Base-by-base conservation (phyloP, 345 rosid species). In the Brassica rapa region DNA sequence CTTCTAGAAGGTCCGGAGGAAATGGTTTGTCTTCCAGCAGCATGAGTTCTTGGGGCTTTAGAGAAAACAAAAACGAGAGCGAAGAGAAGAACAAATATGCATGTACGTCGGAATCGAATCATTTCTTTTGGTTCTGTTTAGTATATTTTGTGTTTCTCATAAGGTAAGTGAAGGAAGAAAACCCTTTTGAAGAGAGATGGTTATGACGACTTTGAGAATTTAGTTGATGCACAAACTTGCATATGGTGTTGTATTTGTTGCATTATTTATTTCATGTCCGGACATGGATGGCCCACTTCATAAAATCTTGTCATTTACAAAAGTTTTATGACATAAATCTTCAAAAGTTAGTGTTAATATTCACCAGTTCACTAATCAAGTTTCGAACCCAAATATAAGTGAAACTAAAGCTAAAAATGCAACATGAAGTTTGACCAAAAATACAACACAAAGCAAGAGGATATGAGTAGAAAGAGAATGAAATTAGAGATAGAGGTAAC, bases 251-350 rank as follows among this genome's bases (percentile, higher is more conserved):
- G 32, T 37, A 53, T 63, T 35, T 71, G 65, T 71, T 68, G 39
- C 60, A 14, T 56, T 78, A 5, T 51, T 19, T 63, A 59, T 41
- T 56, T 56, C 61, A 27, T 63, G 46, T 71, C n/a, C 35, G 77
- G 46, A 60, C 82, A 72, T 59, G 56, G 70, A 30, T 73, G 73
- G 82, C 49, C 82, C 82, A 79, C 82, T 73, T 66, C 74, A 32
- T 73, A 60, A 67, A 67, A 67, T 67, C 73, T 49, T 49, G 25
- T 60, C 53, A 30, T 30, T 46, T 43, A 12, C 51, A 43, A 11
- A 43, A 43, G 51, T 43, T 43, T 11, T 43, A 11, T 3, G 12
- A 43, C 15, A 43, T 43, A 43, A 43, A 43, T 43, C 51, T 43
- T 43, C n/a, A 49, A 49, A 49, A 49, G 7, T 46, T 43, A 49